Base-by-base conservation (phyloP, 768 basidiomycete genomes). In the Phanerodontia chrysosporium region DNA sequence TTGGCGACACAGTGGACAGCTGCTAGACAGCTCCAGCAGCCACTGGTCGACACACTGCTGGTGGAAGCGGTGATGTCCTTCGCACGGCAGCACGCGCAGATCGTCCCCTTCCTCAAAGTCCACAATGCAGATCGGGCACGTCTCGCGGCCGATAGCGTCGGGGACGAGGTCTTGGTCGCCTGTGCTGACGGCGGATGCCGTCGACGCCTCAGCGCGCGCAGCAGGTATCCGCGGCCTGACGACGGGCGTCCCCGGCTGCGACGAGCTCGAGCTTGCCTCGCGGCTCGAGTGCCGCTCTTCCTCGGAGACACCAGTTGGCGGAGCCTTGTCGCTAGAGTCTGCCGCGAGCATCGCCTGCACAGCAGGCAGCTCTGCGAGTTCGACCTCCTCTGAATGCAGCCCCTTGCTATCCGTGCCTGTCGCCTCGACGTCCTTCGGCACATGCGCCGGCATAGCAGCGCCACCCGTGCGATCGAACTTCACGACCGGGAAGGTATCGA, bases 51-150 rank as follows among this genome's bases (percentile, higher is more conserved):
- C 94, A 68, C 95, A 97, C 39, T 76, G 74, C 66, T 89, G 86
- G 67, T 98, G 95, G 76, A 96, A 98, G 59, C 83, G 80, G 69
- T 98, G 95, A 63, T 90, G 86, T 48, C 89, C 90, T 68, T 95
- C 91, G 72, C 95, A 98, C 1, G 95, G 95, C 49, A 98, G 74
- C 42, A 96, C 81, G 24, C 95, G 86, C 14, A 97, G 73, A 70
- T 96, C 92, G 66, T 98, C 95, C 1, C 94, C 95, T 61, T 91
- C 89, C 70, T 95, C 90, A 66, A 98, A 98, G 65, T 96, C 94
- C 46, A 92, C 80, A 59, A 98, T 88, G 71, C 95, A 98, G 61
- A 98, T 98, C 4, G 95, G 95, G 74, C 95, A 98, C 13, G 88
- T 92, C 72, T 94, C 90, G 39, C 83, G 81, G 4, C 89, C 89